Conservation (phyloP, 2,329 filamentous ascomycete species). For the Fusarium nelsonii region DNA sequence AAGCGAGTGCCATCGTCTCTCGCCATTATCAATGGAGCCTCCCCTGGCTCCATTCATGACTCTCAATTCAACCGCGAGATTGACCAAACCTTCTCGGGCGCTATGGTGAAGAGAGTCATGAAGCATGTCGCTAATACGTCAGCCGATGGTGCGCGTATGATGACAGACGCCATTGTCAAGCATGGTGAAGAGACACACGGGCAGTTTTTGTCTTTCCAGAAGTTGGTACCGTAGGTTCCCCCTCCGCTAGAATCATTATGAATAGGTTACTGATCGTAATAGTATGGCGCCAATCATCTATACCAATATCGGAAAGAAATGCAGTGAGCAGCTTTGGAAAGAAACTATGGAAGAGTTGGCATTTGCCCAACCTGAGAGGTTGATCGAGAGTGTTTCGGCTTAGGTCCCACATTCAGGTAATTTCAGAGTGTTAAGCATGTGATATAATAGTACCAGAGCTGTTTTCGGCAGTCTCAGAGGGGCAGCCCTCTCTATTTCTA, state of each 20-base stretch:
- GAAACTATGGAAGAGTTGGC: not conserved
- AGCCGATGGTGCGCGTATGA: not conserved
- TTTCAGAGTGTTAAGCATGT: too few species aligned
- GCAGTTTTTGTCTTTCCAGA: not conserved
- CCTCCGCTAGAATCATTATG: too few species aligned
- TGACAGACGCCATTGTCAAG: constrained; percentile 33
- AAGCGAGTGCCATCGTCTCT: constrained; percentile 3
- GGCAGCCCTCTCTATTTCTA: too few species aligned
- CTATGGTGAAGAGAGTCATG: constrained; percentile 6
- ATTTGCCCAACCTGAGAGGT: not conserved
- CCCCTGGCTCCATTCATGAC: constrained; percentile 14
- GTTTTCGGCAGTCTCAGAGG: too few species aligned
- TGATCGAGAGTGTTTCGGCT: too few species aligned
- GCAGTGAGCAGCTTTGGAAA: not conserved
- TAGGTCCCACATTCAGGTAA: too few species aligned
- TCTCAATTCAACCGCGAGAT: not conserved
- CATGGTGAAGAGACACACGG: constrained; percentile 6
- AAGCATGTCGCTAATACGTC: not conserved
- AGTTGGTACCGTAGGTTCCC: not conserved
- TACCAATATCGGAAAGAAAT: not conserved
- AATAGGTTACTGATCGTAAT: not conserved
- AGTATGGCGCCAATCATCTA: not conserved
- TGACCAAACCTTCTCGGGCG: constrained; percentile 14
- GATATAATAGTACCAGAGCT: too few species aligned
- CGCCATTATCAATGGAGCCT: not conserved